Percentiles rank a stretch among this genome's conserved stretches.
Conservation (phyloP, 306 rosid genomes). For the Hylodesmum podocarpum region DNA sequence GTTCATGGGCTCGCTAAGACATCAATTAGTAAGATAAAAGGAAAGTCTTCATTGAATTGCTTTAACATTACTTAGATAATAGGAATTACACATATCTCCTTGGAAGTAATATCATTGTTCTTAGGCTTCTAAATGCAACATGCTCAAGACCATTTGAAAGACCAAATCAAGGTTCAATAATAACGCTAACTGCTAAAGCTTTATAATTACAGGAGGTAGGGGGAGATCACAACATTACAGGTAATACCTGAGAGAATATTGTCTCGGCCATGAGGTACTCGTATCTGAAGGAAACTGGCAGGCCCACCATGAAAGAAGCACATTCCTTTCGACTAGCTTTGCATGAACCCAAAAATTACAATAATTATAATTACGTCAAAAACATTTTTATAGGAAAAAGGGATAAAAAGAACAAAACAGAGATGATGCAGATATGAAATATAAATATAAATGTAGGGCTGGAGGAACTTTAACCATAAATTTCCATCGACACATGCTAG, state of each 20-base stretch:
- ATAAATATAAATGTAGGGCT: background rate
- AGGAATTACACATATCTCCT: background rate
- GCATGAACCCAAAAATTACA: slow-evolving; percentile 62
- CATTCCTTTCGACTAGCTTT: slow-evolving; percentile 99
- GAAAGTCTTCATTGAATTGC: background rate
- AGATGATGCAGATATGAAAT: background rate
- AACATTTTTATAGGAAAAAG: background rate
- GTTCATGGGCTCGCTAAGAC: slow-evolving; percentile 4
- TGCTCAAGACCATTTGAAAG: background rate
- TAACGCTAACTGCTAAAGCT: background rate
- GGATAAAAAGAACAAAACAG: background rate
- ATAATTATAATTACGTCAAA: slow-evolving; percentile 41
- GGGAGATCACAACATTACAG: background rate
- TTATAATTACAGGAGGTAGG: background rate
- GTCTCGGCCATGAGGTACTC: slow-evolving; percentile 99
- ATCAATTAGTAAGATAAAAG: background rate
- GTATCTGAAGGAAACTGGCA: slow-evolving; percentile 93
- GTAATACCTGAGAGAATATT: slow-evolving; percentile 91
- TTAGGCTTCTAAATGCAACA: background rate
- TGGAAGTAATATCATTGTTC: background rate
- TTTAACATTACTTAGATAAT: background rate
- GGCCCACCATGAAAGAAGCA: slow-evolving; percentile 92
- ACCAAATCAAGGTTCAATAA: slow-evolving; percentile 17
- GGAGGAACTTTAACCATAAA: background rate
- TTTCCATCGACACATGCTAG: background rate